A percentile compares a stretch with the other conserved stretches of the same genome.
phyloP scores from a whole-genome alignment of 768 basidiomycete genomes.

The Suillus occidentalis region DNA sequence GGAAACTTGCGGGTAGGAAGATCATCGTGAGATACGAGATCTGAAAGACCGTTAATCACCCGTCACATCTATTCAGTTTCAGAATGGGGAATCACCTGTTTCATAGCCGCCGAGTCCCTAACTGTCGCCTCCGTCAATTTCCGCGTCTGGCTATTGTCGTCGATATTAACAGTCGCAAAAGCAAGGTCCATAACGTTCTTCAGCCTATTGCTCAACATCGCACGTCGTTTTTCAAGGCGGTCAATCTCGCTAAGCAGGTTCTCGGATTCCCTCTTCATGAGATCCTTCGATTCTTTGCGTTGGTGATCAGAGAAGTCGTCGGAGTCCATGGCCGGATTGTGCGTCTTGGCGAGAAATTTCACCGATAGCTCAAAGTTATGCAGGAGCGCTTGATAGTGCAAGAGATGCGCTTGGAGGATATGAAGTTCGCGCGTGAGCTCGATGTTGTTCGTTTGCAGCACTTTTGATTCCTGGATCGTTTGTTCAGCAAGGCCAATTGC shows the following conservation, averaged over 20 bases:
- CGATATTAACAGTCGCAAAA: slow-evolving; percentile 59
- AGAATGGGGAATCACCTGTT: slow-evolving; percentile 22
- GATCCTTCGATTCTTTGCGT: slow-evolving; percentile 22
- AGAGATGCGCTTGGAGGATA: slow-evolving; percentile 54
- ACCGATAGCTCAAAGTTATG: slow-evolving; percentile 54
- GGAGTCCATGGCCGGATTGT: slow-evolving; percentile 47
- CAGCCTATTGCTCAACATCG: slow-evolving; percentile 29
- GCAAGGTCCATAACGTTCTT: slow-evolving; percentile 39
- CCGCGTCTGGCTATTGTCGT: slow-evolving; percentile 53
- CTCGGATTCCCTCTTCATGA: slow-evolving; percentile 47
- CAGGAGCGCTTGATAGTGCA: slow-evolving; percentile 54
- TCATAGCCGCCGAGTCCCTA: slow-evolving; percentile 42
- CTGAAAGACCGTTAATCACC: slow-evolving; percentile 9
- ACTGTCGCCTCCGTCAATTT: slow-evolving; percentile 47
- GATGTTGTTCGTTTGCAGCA: slow-evolving; percentile 41
- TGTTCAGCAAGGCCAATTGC: neutral
- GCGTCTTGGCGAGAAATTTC: slow-evolving; percentile 46
- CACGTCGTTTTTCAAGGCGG: slow-evolving; percentile 40
- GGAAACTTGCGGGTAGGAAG: slow-evolving; percentile 56
- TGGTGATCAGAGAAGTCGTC: slow-evolving; percentile 15
- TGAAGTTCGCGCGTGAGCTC: slow-evolving; percentile 53
- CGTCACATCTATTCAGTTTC: slow-evolving; percentile 24
- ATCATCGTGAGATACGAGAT: slow-evolving; percentile 57
- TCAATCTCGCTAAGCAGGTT: slow-evolving; percentile 51
- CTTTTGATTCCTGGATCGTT: slow-evolving; percentile 42